Base-by-base conservation (phyloP, 169 alveolate genomes). In the Plasmodium berghei region DNA sequence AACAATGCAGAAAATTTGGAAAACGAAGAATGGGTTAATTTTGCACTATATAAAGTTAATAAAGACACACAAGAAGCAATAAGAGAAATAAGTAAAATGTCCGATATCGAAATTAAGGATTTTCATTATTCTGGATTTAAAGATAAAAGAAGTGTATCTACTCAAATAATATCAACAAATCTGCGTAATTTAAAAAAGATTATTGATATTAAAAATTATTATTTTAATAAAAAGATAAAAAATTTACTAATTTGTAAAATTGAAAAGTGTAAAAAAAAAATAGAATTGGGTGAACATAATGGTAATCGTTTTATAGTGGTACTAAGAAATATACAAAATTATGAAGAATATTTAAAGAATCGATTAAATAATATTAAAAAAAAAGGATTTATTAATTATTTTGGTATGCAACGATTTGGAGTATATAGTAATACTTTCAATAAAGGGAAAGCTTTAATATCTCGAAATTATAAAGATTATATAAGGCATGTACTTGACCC, bases 371-470 rank as follows among this genome's bases (percentile, higher is more conserved):
- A 58, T 61, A 86, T 86, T 46, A 86, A 86, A 72, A 69, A 71
- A 86, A 63, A 70, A 70, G 91, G 91, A 28, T 86, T 86, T 20
- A 86, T 86, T 42, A 86, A 86, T 46, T 86, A 86, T 86, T 86
- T 86, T 86, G 91, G 91, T 26, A 86, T 86, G 91, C 91, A 86
- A 86, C 45, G 91, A 48, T 86, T 86, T 86, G 91, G 91, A 18
- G 55, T 70, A 9, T 86, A 86, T 86, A 69, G 72, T 59, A 86
- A 86, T 66, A 86, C 91, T 24, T 58, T 69, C 52, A 86, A 86
- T 71, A 86, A 86, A 48, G 91, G 91, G n/a, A 86, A 72, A 49
- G 91, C 87, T 4, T 71, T 86, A 20, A 86, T 86, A 61, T 45
- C 70, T 12, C 48, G 91, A 55, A 54, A 86, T 34, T 86, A 86